Conservation (phyloP, 2,329 filamentous ascomycete genomes). For the Ophiostoma piceae region DNA sequence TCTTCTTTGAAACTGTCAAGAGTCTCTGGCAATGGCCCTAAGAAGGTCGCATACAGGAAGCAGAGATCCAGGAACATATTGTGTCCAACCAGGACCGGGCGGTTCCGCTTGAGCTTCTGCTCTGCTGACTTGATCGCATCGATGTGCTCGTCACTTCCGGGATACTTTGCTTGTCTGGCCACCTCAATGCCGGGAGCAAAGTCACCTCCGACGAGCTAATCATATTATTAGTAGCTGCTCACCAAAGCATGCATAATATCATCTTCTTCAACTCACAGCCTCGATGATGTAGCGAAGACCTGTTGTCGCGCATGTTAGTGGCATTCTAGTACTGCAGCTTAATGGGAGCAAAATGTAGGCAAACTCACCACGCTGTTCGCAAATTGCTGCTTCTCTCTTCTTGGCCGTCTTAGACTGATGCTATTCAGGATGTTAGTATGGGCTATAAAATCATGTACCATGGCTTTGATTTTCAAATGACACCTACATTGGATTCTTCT, state of each 20-base stretch:
- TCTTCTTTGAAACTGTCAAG: conserved; percentile 48
- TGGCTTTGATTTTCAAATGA: too few relatives aligned
- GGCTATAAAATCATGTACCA: neutral
- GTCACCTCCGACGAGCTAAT: conserved; percentile 30
- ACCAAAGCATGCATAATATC: neutral
- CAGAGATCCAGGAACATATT: conserved; percentile 61
- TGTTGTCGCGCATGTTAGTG: neutral
- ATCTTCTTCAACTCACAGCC: conserved; percentile 26
- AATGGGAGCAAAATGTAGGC: neutral
- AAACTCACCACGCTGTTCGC: conserved; percentile 23
- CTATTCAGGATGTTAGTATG: conserved; percentile 3
- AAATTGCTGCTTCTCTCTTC: conserved; percentile 20
- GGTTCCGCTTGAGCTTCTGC: conserved; percentile 30
- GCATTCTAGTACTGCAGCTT: neutral
- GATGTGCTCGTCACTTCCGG: neutral
- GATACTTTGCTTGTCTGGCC: neutral
- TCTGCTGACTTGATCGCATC: conserved; percentile 30
- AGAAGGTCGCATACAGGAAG: conserved; percentile 59
- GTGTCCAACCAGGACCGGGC: conserved; percentile 53
- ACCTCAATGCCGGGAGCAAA: conserved; percentile 28
- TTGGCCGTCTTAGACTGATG: neutral
- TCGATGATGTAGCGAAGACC: conserved; percentile 33
- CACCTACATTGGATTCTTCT: neutral
- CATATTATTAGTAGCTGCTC: neutral
- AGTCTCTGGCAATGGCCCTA: conserved; percentile 50